A percentile compares a stretch with the other conserved stretches of the same genome.
Conservation (phyloP, 164 flowering plant genomes). For the Litsea cubeba region DNA sequence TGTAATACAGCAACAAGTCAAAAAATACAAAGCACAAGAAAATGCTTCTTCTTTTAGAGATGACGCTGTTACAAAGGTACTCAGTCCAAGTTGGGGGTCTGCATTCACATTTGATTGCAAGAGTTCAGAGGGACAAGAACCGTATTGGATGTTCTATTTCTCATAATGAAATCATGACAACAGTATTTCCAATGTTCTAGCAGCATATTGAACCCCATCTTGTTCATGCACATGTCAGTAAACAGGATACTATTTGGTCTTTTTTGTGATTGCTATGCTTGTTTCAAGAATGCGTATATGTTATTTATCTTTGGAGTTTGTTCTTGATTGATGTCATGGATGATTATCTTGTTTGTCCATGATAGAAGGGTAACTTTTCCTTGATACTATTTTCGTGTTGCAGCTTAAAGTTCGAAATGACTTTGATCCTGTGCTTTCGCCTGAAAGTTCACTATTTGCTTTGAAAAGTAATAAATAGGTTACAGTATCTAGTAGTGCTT, state of each 20-base stretch:
- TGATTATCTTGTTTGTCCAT: not conserved
- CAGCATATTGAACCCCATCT: slow-evolving; percentile 98
- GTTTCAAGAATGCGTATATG: not conserved
- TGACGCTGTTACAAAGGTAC: too few species aligned
- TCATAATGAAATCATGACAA: slow-evolving; percentile 91
- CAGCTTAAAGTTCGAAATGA: slow-evolving; percentile 98
- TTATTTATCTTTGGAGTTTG: not conserved
- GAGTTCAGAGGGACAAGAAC: slow-evolving; percentile 95
- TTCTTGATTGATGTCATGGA: not conserved
- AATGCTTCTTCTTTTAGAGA: too few species aligned
- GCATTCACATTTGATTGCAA: slow-evolving; percentile 94
- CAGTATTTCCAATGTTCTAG: slow-evolving; percentile 98
- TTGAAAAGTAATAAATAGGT: slow-evolving; percentile 95
- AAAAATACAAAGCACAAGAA: too few species aligned
- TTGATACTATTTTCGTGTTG: slow-evolving; percentile 10
- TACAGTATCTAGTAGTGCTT: slow-evolving; percentile 6
- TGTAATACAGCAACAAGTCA: too few species aligned
- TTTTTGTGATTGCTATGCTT: not conserved
- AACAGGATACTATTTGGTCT: not conserved
- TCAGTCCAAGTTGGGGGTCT: slow-evolving; percentile 89
- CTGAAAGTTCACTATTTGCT: slow-evolving; percentile 96
- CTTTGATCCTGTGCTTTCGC: slow-evolving; percentile 98
- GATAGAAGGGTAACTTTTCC: not conserved
- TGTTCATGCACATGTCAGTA: slow-evolving; percentile 97
- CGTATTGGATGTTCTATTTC: slow-evolving; percentile 72